Base-by-base conservation (phyloP, 305 asterid genomes). In the Rubia peregrina region DNA sequence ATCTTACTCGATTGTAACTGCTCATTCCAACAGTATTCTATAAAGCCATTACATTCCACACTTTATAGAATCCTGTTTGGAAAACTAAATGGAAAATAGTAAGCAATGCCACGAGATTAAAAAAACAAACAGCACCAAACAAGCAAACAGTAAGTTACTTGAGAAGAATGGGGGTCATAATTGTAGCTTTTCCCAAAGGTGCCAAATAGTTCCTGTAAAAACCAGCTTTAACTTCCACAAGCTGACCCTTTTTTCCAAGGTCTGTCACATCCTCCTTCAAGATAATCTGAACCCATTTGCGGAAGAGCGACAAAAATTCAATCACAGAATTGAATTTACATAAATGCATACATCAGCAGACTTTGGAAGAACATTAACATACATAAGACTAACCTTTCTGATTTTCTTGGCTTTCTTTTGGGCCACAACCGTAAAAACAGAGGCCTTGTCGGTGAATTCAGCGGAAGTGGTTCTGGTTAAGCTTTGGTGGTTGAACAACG, bases 221-320 rank as follows among this genome's bases (percentile, higher is more conserved):
- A 49, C 97, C 98, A 78, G 98, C 96, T 81, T 79, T 94, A 77
- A 94, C 97, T 62, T 87, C 92, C 83, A 83, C 38, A 67, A 94
- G 86, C 78, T 91, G 86, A 42, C 98, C 98, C 73, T 91, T 89
- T 77, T 88, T 87, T 70, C 98, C 97, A 88, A 94, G 79, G 16
- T 81, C 75, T 21, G 82, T 11, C 74, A 93, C 93, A 79, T 93
- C 96, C 80, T 93, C 97, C 84, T 87, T 89, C 91, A 93, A 69
- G 83, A 89, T 89, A 80, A 93, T 81, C 98, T 90, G 78, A 61
- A 30, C 68, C 48, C 71, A 49, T 21, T 60, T 26, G 53, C 74
- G 61, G 30, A 48, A 42, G 19, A 46, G 46, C 59, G 48, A 57
- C 30, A 56, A 67, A 70, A 62, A 73, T 33, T 19, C 49, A 75